These are phyloP conservation scores for Fonsecaea nubica DNA, from an alignment of 2,329 filamentous ascomycete genomes.

Conservation along the genomic window DNA sequence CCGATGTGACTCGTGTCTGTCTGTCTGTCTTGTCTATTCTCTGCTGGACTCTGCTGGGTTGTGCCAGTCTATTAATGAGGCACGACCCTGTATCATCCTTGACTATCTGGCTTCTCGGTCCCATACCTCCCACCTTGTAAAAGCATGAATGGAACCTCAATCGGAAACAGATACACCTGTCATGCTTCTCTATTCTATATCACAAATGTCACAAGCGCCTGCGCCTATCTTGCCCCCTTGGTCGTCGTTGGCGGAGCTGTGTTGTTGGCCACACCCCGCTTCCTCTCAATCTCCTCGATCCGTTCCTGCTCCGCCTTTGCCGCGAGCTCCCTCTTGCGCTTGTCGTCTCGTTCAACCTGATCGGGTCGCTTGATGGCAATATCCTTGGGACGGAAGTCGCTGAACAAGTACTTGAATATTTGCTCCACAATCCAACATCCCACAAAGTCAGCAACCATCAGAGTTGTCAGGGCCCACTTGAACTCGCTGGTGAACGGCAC, in stretches of 20 bases:
- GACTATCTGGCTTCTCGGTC: neutral
- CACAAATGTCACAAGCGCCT: neutral
- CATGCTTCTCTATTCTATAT: conserved; percentile 4
- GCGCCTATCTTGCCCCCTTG: neutral
- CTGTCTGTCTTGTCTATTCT: too few species aligned
- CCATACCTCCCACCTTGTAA: neutral
- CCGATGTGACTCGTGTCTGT: neutral
- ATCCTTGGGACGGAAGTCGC: conserved; percentile 90
- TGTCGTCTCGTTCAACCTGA: conserved; percentile 78
- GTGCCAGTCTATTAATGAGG: neutral
- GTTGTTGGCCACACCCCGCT: conserved; percentile 38
- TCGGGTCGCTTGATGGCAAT: conserved; percentile 87
- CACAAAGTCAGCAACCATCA: conserved; percentile 87
- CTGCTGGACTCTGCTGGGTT: neutral
- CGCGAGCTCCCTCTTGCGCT: conserved; percentile 68
- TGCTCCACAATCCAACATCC: conserved; percentile 90
- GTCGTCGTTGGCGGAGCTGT: conserved; percentile 8
- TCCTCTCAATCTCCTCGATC: conserved; percentile 40
- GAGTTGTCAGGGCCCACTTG: conserved; percentile 79
- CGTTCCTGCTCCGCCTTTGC: conserved; percentile 43
- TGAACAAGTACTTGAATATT: conserved; percentile 81
- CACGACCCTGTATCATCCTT: neutral
- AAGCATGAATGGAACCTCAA: neutral
- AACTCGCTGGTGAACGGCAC: conserved; percentile 90
- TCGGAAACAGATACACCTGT: neutral